Percentiles rank a stretch among this genome's conserved stretches.
These are phyloP conservation scores for Elaphomyces granulatus DNA, from an alignment of 495 filamentous ascomycete species.

Conservation along the genomic window DNA sequence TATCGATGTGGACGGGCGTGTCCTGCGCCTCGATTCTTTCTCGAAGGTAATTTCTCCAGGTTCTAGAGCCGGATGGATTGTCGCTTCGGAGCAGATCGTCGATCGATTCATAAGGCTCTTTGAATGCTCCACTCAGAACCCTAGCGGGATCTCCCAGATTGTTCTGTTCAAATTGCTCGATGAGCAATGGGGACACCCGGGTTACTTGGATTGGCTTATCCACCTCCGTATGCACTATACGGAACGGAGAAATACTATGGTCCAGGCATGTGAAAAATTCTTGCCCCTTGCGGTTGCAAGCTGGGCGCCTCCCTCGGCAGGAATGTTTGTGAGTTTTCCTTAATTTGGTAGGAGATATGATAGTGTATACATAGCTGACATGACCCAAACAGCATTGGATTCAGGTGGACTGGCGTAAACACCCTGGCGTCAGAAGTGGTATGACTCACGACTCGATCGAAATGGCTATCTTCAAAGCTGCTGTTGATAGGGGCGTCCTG, in stretches of 20 bases:
- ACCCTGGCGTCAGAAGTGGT: slow-evolving; percentile 43
- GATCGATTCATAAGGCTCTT: slow-evolving; percentile 63
- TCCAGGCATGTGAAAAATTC: slow-evolving; percentile 70
- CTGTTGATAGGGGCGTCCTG: slow-evolving; percentile 57
- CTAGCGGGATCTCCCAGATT: slow-evolving; percentile 69
- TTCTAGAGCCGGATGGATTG: slow-evolving; percentile 47
- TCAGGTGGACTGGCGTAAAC: slow-evolving; percentile 55
- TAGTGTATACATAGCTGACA: too few relatives aligned
- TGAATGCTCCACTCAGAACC: slow-evolving; percentile 70
- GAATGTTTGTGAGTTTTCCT: slow-evolving; percentile 74
- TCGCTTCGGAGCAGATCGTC: slow-evolving; percentile 64
- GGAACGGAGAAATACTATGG: slow-evolving; percentile 53
- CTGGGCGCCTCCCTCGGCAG: slow-evolving; percentile 75
- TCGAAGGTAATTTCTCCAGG: slow-evolving; percentile 54
- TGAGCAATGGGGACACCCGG: slow-evolving; percentile 86
- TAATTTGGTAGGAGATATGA: too few relatives aligned
- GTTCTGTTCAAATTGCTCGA: slow-evolving; percentile 81
- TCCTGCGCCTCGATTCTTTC: slow-evolving; percentile 55
- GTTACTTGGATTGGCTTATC: slow-evolving; percentile 84
- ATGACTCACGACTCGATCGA: slow-evolving; percentile 58
- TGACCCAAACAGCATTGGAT: slow-evolving; percentile 55
- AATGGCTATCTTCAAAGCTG: slow-evolving; percentile 64
- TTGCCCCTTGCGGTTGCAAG: slow-evolving; percentile 64
- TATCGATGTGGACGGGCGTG: slow-evolving; percentile 50
- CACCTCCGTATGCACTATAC: slow-evolving; percentile 75